Evolutionary conservation across 192 early-diverging fungal species (phyloP).

Genomic region (Lobosporangium transversale): DNA sequence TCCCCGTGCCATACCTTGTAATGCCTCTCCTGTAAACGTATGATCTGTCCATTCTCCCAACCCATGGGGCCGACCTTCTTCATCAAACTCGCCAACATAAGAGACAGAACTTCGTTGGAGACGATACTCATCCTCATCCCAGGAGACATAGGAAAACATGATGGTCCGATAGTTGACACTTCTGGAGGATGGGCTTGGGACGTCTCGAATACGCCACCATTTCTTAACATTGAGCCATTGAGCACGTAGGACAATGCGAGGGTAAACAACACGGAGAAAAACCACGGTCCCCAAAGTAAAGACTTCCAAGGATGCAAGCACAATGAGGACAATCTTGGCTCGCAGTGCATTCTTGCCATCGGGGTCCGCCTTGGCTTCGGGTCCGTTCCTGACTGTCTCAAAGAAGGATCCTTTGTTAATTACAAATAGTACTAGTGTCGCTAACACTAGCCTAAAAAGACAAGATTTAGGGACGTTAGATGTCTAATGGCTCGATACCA

Average conservation of each 20-base stretch:
- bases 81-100: slow-evolving; percentile 56
- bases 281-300: slow-evolving; percentile 29
- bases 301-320: slow-evolving; percentile 29
- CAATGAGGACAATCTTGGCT: slow-evolving; percentile 37
- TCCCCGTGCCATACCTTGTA: no score
- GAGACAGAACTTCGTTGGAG: slow-evolving; percentile 31
- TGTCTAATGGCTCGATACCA: background rate
- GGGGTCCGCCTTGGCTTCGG: background rate
- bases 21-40: slow-evolving; percentile 51
- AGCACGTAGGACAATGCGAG: slow-evolving; percentile 38
- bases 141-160: slow-evolving; percentile 50
- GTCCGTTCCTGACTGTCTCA: background rate
- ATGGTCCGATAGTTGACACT: slow-evolving; percentile 30
- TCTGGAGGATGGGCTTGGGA: slow-evolving; percentile 5
- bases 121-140: slow-evolving; percentile 48
- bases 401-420: slow-evolving; percentile 41
- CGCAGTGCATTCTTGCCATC: slow-evolving; percentile 3
- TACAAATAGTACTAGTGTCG: slow-evolving; percentile 44
- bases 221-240: slow-evolving; percentile 40
- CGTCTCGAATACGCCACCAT: slow-evolving; percentile 51
- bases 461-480: background rate
- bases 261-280: slow-evolving; percentile 40
- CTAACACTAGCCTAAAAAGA: slow-evolving; percentile 46
- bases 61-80: slow-evolving; percentile 50
- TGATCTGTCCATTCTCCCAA: slow-evolving; percentile 55